phyloP scores from a whole-genome alignment of 2,329 filamentous ascomycete species.

The Cercospora brassicicola region DNA sequence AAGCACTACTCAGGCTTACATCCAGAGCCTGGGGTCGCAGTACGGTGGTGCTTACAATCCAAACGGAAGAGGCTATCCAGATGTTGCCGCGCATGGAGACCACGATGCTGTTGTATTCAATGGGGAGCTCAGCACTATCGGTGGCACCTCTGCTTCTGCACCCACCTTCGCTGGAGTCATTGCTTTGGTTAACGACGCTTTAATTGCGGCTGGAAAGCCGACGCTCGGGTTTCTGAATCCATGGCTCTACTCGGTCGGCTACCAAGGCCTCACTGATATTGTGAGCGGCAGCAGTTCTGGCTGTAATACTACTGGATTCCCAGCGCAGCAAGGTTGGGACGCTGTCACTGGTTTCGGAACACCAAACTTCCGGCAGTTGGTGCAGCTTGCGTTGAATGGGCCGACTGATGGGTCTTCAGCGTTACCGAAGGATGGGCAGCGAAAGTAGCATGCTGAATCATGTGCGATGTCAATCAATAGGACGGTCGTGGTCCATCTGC shows the following conservation, averaged over 20 bases:
- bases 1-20: slow-evolving; percentile 43
- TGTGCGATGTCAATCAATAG: background rate
- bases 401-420: background rate
- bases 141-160: slow-evolving; percentile 56
- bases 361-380: slow-evolving; percentile 25
- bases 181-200: slow-evolving; percentile 62
- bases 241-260: slow-evolving; percentile 56
- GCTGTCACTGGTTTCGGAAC: slow-evolving; percentile 37
- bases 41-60: slow-evolving; percentile 50
- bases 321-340: slow-evolving; percentile 36
- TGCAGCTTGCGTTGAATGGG: background rate
- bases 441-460: background rate
- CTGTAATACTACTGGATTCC: slow-evolving; percentile 33
- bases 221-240: slow-evolving; percentile 61
- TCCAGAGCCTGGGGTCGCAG: slow-evolving; percentile 43
- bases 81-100: slow-evolving; percentile 54
- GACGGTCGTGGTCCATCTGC: background rate
- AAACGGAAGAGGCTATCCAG: slow-evolving; percentile 49
- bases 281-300: slow-evolving; percentile 38
- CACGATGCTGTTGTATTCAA: slow-evolving; percentile 42
- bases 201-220: slow-evolving; percentile 52
- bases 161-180: slow-evolving; percentile 62
- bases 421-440: background rate
- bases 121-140: slow-evolving; percentile 41
- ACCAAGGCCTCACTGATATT: slow-evolving; percentile 53